Conservation (phyloP, 208 protist genomes). For the Naegleria fowleri region DNA sequence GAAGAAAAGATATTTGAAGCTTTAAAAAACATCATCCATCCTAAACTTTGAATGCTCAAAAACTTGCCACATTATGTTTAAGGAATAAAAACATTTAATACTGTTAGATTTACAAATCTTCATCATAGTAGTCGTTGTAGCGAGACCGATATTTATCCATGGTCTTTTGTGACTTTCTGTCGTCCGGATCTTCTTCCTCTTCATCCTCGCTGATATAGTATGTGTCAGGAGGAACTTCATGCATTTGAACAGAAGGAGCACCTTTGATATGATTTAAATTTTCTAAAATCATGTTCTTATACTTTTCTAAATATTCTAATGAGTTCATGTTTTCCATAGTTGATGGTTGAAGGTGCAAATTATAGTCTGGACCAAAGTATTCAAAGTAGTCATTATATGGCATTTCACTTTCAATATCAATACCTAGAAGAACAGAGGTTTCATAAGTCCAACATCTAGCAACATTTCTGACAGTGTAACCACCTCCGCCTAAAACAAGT, state of each 20-base stretch:
- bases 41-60: neutral
- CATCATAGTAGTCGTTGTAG: neutral
- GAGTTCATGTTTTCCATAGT: conserved; percentile 48
- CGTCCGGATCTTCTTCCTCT: neutral
- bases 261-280: conserved; percentile 44
- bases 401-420: conserved; percentile 48
- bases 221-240: conserved; percentile 45
- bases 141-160: neutral
- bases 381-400: conserved; percentile 85
- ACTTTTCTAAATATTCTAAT: conserved; percentile 47
- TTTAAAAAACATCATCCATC: neutral
- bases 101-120: neutral
- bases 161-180: neutral
- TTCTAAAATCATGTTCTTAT: conserved; percentile 42
- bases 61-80: neutral
- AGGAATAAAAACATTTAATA: neutral
- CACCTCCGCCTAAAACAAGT: conserved; percentile 95
- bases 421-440: conserved; percentile 72
- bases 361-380: conserved; percentile 80
- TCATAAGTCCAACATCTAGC: conserved; percentile 97
- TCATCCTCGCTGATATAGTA: conserved; percentile 15
- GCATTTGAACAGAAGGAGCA: conserved; percentile 60
- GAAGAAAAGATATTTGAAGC: neutral
- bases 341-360: conserved; percentile 55
- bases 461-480: conserved; percentile 96